Conservation (phyloP, 306 rosid species). For the Ochetophila trinervis region DNA sequence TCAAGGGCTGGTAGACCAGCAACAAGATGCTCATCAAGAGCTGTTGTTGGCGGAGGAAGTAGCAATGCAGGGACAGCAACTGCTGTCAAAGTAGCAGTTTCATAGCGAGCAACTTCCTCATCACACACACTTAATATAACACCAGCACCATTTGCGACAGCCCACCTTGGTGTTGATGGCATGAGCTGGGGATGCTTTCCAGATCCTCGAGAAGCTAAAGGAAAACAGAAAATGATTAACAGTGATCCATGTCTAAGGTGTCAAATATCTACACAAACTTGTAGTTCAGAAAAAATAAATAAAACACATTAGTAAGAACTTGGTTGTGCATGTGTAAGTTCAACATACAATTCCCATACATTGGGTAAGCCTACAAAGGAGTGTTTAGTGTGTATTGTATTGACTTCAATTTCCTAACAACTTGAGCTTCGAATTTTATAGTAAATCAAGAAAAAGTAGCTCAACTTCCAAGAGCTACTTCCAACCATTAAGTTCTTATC, state of each 20-base stretch:
- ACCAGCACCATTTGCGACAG: constrained; percentile 99
- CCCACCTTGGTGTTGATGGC: constrained; percentile 97
- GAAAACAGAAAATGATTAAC: constrained; percentile 13
- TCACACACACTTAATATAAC: constrained; percentile 96
- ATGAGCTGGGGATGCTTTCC: constrained; percentile 98
- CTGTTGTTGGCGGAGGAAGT: constrained; percentile 98
- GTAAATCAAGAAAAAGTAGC: no score
- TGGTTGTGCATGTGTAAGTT: no score
- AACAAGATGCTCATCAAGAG: constrained; percentile 95
- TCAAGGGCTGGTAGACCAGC: constrained; percentile 99
- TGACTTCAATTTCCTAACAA: no score
- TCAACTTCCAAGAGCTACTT: no score
- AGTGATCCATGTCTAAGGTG: background rate
- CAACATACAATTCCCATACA: no score
- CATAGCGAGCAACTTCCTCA: constrained; percentile 94
- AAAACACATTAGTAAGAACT: no score
- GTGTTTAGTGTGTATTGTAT: no score
- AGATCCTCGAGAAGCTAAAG: constrained; percentile 76
- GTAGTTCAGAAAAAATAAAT: no score
- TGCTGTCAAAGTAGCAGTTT: constrained; percentile 93
- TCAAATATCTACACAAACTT: background rate
- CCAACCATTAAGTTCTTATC: no score
- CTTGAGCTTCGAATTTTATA: no score
- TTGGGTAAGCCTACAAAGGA: no score
- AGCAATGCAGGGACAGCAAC: constrained; percentile 95